These are phyloP conservation scores for Apostasia ramifera DNA, from an alignment of 106 monocot species.

Conservation along the genomic window DNA sequence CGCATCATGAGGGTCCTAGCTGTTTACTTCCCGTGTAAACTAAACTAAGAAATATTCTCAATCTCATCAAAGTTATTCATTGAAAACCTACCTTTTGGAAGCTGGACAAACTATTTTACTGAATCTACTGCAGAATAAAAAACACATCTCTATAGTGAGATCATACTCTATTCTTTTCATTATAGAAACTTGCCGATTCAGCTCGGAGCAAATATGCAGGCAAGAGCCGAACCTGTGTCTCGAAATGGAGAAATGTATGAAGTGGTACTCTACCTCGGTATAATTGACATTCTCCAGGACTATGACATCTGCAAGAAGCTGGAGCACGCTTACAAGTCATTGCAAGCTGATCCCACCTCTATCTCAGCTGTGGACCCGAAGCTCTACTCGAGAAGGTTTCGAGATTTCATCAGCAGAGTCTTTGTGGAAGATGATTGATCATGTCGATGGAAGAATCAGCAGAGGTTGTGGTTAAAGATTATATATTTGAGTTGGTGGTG, in stretches of 20 bases:
- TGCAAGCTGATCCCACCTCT: constrained; percentile 49
- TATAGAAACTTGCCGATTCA: constrained; percentile 50
- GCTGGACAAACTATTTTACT: too few relatives aligned
- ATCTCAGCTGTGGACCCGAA: constrained; percentile 65
- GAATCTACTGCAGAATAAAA: too few relatives aligned
- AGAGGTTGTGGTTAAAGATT: too few relatives aligned
- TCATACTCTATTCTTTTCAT: neutral
- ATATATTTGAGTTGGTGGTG: too few relatives aligned
- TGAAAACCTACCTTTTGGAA: too few relatives aligned
- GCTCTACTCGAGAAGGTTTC: constrained; percentile 51
- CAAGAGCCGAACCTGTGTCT: constrained; percentile 41
- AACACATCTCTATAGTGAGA: too few relatives aligned
- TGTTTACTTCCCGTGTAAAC: too few relatives aligned
- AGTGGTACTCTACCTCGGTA: constrained; percentile 47
- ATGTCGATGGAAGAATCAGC: too few relatives aligned
- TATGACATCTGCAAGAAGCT: constrained; percentile 46
- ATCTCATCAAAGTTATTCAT: too few relatives aligned
- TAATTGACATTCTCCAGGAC: constrained; percentile 52
- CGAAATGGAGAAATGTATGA: constrained; percentile 37
- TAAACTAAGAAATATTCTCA: too few relatives aligned
- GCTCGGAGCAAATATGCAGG: constrained; percentile 66
- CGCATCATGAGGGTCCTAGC: too few relatives aligned
- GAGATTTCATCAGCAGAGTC: constrained; percentile 44
- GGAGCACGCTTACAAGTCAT: constrained; percentile 57
- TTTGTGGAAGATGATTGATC: constrained; percentile 30